phyloP scores from a whole-genome alignment of 441 rosid genomes.

The Corymbia citriodora region DNA sequence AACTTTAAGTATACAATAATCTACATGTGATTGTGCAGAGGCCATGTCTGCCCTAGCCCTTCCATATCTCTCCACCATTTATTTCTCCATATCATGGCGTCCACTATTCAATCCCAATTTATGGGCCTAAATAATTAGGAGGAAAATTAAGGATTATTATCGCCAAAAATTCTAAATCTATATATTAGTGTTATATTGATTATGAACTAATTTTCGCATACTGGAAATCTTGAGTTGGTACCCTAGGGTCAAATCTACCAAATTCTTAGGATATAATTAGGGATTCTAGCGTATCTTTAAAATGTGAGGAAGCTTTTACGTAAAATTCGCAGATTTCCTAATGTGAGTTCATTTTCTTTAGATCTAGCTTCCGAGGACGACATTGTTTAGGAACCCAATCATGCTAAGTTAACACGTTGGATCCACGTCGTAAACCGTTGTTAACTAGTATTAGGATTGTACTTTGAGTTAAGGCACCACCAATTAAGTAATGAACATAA shows the following conservation, averaged over 20 bases:
- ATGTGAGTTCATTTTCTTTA: no score
- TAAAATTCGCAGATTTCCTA: background rate
- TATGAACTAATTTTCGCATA: no score
- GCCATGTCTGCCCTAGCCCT: background rate
- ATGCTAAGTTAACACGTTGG: background rate
- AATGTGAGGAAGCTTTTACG: background rate
- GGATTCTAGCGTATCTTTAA: background rate
- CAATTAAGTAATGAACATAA: no score
- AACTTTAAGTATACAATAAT: background rate
- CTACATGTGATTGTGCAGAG: background rate
- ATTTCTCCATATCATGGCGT: no score
- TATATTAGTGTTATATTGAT: no score
- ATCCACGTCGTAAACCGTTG: background rate
- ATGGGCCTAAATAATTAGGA: background rate
- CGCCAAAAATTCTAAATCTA: background rate
- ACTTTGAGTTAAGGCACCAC: no score
- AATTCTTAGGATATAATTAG: background rate
- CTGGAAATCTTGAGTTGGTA: no score
- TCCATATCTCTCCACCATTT: background rate
- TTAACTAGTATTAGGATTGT: no score
- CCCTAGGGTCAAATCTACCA: background rate
- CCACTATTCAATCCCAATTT: no score
- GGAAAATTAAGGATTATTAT: no score
- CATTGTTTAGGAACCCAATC: background rate
- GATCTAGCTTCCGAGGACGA: background rate